Base-by-base conservation (phyloP, 495 filamentous ascomycete genomes). In the Platismatia glauca region DNA sequence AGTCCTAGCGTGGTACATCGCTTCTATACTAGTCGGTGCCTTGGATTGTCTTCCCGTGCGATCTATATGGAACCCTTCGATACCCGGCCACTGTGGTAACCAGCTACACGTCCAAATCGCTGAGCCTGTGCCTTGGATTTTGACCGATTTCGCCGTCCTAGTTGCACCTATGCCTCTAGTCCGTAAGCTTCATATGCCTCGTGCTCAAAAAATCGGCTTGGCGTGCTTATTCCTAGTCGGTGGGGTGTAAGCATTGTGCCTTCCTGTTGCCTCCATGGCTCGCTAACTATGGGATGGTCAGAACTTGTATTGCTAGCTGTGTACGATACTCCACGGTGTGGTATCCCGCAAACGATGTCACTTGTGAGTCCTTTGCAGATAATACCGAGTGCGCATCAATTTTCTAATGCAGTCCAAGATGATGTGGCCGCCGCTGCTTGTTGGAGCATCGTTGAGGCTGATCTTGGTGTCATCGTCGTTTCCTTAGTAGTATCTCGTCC, bases 121-220 rank as follows among this genome's bases (percentile, higher is more conserved):
- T 7, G 34, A 12, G 20, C 41, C 57, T 7, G 20, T 60, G 1
- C 57, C 62, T 11, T 60, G 44, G 57, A 41, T 60, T 3, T 16
- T 60, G 39, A 64, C 62, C 0, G 62, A 64, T 29, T 60, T 64
- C 20, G 62, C 57, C 12, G 60, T 60, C 33, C 22, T 64, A 13
- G 15, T 60, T 18, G 33, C 57, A 15, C 62, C 62, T 20, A 11
- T 64, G 8, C 37, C 27, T 18, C 18, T 64, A 6, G 20, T 64
- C 0, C 22, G 43, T 34, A 39, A 43, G 11, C 29, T 64, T 43
- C 62, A 60, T 2, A 16, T 60, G 31, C 24, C 15, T 29, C 39
- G 35, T 7, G 13, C 16, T 20, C 20, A 60, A 2, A 64, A 60
- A 46, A 33, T 64, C n/a, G 57, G 44, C 7, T 16, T 64, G 7